A percentile compares a stretch with the other conserved stretches of the same genome.
Conservation (phyloP, 1,284 basidiomycete genomes). For the Lentinus polychrous region DNA sequence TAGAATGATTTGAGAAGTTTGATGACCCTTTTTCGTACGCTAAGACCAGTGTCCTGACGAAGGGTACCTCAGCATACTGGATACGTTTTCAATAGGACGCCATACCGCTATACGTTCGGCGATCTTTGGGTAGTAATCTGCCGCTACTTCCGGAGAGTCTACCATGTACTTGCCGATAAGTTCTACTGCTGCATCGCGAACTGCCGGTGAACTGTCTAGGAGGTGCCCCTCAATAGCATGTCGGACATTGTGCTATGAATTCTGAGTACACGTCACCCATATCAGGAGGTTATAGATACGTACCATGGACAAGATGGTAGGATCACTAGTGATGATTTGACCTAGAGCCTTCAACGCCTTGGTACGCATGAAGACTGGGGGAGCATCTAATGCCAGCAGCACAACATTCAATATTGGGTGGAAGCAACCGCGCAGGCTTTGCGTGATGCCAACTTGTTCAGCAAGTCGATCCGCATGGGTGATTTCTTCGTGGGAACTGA, state of each 20-base stretch:
- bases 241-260: slow-evolving; percentile 59
- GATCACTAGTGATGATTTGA: slow-evolving; percentile 80
- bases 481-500: slow-evolving; percentile 62
- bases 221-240: slow-evolving; percentile 84
- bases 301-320: slow-evolving; percentile 73
- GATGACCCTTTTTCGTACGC: slow-evolving; percentile 91
- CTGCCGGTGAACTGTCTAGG: slow-evolving; percentile 84
- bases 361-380: slow-evolving; percentile 81
- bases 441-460: slow-evolving; percentile 70
- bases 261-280: slow-evolving; percentile 2
- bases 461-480: slow-evolving; percentile 59
- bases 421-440: slow-evolving; percentile 71
- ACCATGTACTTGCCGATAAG: slow-evolving; percentile 94
- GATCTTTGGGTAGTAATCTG: slow-evolving; percentile 82
- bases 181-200: slow-evolving; percentile 93
- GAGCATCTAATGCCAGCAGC: slow-evolving; percentile 69
- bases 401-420: slow-evolving; percentile 75
- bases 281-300: slow-evolving; percentile 19
- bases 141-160: slow-evolving; percentile 76
- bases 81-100: slow-evolving; percentile 10
- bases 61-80: not conserved
- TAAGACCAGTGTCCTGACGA: slow-evolving; percentile 80
- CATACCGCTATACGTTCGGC: slow-evolving; percentile 81
- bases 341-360: slow-evolving; percentile 86
- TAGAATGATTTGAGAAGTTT: slow-evolving; percentile 88